These are phyloP conservation scores for Phylloporus sp. DNA, from an alignment of 768 basidiomycete species.

Conservation along the genomic window DNA sequence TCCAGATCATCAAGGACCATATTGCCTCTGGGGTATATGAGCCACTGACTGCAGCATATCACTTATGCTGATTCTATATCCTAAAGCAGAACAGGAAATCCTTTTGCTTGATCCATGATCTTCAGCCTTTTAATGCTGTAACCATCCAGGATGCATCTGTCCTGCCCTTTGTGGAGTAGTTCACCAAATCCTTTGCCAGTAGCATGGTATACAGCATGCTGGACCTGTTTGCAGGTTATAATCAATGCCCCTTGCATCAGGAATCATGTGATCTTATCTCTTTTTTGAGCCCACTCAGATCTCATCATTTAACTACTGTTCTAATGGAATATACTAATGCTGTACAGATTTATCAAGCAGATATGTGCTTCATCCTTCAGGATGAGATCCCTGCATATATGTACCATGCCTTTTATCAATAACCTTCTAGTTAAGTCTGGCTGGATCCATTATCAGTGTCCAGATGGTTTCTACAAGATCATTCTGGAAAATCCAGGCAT, in stretches of 20 bases:
- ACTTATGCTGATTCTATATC: not conserved
- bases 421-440: not conserved
- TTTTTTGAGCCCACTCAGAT: not conserved
- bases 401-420: not conserved
- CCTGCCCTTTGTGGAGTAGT: not conserved
- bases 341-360: not conserved
- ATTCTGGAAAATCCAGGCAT: not conserved
- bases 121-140: not conserved
- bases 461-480: not conserved
- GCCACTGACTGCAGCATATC: not conserved
- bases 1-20: conserved; percentile 30
- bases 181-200: not conserved
- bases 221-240: conserved; percentile 3
- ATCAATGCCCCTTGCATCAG: not conserved
- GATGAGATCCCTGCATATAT: not conserved
- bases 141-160: not conserved
- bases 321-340: not conserved
- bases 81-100: not conserved
- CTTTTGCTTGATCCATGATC: not conserved
- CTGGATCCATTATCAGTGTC: not conserved
- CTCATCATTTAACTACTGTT: not conserved
- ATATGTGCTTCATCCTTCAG: not conserved
- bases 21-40: conserved; percentile 37
- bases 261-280: not conserved
- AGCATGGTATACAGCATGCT: not conserved